These are phyloP conservation scores for Aureobasidium musti DNA, from an alignment of 2,329 filamentous ascomycete species.

Conservation along the genomic window DNA sequence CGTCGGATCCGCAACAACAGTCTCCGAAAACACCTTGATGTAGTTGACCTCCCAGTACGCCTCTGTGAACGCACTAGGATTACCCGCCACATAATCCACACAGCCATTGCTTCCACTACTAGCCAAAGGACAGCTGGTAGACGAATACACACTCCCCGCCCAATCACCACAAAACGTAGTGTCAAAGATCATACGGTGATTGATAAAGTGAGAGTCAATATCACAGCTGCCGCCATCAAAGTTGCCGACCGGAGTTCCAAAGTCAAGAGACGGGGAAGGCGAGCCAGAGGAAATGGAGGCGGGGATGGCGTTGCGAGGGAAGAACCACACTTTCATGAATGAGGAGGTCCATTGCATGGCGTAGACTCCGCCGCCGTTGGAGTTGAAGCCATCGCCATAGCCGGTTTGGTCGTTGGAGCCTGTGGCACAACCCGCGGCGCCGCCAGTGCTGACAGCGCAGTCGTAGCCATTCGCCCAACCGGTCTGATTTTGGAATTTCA, in stretches of 20 bases:
- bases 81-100: conserved; percentile 32
- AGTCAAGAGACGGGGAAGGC: conserved; percentile 58
- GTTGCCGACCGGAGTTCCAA: conserved; percentile 62
- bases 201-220: conserved; percentile 41
- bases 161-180: conserved; percentile 45
- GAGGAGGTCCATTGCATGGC: conserved; percentile 65
- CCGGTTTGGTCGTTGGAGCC: conserved; percentile 31
- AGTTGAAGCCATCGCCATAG: conserved; percentile 55
- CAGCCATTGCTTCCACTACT: conserved; percentile 25
- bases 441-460: conserved; percentile 52
- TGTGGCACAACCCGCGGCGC: conserved; percentile 43
- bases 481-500: conserved; percentile 43
- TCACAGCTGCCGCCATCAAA: conserved; percentile 44
- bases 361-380: conserved; percentile 47
- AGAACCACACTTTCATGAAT: conserved; percentile 79
- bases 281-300: conserved; percentile 54
- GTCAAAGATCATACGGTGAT: conserved; percentile 65
- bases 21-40: conserved; percentile 34
- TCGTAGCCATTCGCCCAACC: conserved; percentile 54
- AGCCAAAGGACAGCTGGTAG: conserved; percentile 30
- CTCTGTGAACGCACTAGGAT: conserved; percentile 33
- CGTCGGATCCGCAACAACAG: neutral
- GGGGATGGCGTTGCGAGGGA: conserved; percentile 66
- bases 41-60: conserved; percentile 35
- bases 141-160: conserved; percentile 32